Base-by-base conservation (phyloP, 2,329 filamentous ascomycete species). In the Colletotrichum liaoningense region DNA sequence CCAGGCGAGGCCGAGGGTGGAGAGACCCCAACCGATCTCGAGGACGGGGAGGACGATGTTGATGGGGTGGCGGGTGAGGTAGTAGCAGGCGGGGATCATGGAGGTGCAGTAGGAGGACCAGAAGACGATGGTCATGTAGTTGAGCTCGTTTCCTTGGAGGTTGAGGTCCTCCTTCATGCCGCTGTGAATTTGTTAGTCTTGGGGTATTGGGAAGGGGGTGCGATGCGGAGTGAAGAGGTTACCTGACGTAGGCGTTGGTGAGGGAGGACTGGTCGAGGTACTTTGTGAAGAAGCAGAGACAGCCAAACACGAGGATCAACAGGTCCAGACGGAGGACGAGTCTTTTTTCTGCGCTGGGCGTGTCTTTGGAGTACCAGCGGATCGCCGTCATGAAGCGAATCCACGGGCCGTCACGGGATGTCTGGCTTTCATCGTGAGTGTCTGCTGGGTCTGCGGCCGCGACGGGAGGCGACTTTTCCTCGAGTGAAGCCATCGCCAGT, bases 81-180 rank as follows among this genome's bases (percentile, higher is more conserved):
- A 81, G 74, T 84, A 84, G 73, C 82, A 81, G 6, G 82, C 81
- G 11, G 83, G 82, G 56, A 84, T 83, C 81, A 84, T 84, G 52
- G 81, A 81, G 4, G 79, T 79, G 75, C 82, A 84, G 70, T 85
- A 84, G 0, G 82, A 82, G 3, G 80, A 80, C 82, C 79, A 81
- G 64, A 82, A 81, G 19, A 77, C 79, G 24, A 76, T 76, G 12
- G 76, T 79, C 63, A 79, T 76, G 67, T 79, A 79, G 75, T 81
- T 81, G 55, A 81, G 72, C 59, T 84, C 78, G 67, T 84, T 80
- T 30, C 80, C 82, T 16, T 77, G 70, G 68, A 84, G 76, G 5
- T 77, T 75, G 12, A 82, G 75, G 38, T 81, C 80, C 67, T 81
- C 77, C 9, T 80, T 81, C 83, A 84, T 84, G 3, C 82, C 83